These are phyloP conservation scores for Byssoonygena ceratinophila DNA, from an alignment of 2,329 filamentous ascomycete genomes.

Conservation along the genomic window DNA sequence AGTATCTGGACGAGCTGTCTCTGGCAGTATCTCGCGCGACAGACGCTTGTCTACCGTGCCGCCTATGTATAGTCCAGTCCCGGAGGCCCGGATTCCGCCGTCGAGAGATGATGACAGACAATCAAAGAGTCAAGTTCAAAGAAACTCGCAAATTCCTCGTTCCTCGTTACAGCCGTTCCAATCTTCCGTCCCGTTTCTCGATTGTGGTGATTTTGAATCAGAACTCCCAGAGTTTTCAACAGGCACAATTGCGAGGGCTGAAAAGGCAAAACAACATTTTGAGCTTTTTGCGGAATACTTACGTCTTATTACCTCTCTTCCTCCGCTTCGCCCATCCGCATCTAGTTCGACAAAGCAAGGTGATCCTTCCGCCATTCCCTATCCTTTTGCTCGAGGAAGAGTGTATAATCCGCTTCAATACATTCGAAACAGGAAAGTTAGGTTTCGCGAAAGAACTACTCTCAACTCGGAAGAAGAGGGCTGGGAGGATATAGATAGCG, in stretches of 20 bases:
- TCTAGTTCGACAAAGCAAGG: slow-evolving; percentile 13
- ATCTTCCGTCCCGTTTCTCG: slow-evolving; percentile 1
- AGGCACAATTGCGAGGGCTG: slow-evolving; percentile 68
- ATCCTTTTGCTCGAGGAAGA: slow-evolving; percentile 42
- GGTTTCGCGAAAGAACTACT: slow-evolving; percentile 62
- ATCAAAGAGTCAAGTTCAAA: background rate
- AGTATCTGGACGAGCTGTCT: slow-evolving; percentile 9
- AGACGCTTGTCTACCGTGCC: slow-evolving; percentile 6
- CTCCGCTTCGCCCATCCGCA: slow-evolving; percentile 46
- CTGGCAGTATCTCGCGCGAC: slow-evolving; percentile 1
- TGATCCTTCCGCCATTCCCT: background rate
- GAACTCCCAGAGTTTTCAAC: slow-evolving; percentile 51
- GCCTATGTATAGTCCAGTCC: background rate
- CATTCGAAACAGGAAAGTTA: slow-evolving; percentile 77
- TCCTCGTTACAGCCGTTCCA: background rate
- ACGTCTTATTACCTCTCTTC: slow-evolving; percentile 64
- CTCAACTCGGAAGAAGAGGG: slow-evolving; percentile 66
- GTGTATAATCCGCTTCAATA: slow-evolving; percentile 86
- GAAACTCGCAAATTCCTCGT: background rate
- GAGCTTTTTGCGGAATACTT: slow-evolving; percentile 80
- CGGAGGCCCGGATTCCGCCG: background rate
- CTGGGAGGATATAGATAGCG: slow-evolving; percentile 62
- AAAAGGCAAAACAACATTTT: slow-evolving; percentile 74
- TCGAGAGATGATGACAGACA: background rate
- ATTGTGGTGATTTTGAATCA: slow-evolving; percentile 18